A percentile compares a stretch with the other conserved stretches of the same genome.
phyloP scores from a whole-genome alignment of 768 basidiomycete species.

The Lyophyllum atratum region DNA sequence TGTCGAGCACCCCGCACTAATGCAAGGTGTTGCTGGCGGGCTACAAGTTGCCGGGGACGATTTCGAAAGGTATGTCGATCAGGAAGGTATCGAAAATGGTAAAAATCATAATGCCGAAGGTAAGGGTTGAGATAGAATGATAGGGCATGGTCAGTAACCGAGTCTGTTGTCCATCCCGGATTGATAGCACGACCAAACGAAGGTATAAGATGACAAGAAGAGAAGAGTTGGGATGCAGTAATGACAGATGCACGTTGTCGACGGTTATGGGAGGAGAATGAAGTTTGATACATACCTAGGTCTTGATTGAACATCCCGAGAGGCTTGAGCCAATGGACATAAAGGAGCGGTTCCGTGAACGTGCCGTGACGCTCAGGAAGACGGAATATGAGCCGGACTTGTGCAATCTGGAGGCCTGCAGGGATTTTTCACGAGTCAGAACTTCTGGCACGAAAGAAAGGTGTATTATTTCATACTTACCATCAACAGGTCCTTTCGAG shows the following conservation, averaged over 20 bases:
- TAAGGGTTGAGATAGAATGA: conserved; percentile 32
- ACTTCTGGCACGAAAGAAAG: not conserved
- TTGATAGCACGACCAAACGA: conserved; percentile 14
- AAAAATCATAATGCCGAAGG: conserved; percentile 29
- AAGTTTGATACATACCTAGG: conserved; percentile 21
- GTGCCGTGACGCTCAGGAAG: conserved; percentile 17
- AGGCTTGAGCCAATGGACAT: conserved; percentile 27
- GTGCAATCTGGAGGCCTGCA: conserved; percentile 24
- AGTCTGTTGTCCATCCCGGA: conserved; percentile 14
- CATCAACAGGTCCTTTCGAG: conserved; percentile 11
- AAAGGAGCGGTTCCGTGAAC: conserved; percentile 21
- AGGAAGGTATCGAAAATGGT: conserved; percentile 13
- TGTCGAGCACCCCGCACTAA: not conserved
- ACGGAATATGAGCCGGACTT: conserved; percentile 26
- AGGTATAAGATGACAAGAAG: conserved; percentile 31
- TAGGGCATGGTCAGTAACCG: conserved; percentile 18
- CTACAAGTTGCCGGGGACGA: not conserved
- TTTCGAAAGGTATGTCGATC: not conserved
- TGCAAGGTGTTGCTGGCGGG: not conserved
- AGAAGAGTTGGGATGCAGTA: conserved; percentile 21
- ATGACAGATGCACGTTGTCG: conserved; percentile 21
- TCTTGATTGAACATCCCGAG: conserved; percentile 12
- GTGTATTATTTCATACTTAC: not conserved
- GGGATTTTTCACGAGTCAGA: not conserved
- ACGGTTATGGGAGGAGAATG: conserved; percentile 13